Evolutionary conservation across 1,284 basidiomycete genomes (phyloP), one percentile per base, ranked within the genome.

Genomic region (Singerocomus rubriflavus): DNA sequence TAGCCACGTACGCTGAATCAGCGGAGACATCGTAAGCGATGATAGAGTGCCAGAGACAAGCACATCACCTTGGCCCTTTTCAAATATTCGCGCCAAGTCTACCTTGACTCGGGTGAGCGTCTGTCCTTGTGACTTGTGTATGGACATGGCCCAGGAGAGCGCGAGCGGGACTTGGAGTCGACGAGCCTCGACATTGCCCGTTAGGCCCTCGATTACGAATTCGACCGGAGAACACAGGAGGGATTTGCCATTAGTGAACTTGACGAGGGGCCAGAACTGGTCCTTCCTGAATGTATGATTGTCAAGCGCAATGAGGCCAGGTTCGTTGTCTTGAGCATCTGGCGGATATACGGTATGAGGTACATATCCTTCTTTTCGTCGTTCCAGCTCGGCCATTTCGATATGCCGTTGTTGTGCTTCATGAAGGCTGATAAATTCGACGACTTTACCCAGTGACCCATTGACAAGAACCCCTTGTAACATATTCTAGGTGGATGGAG

Each of bases 61-160:
- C 34, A 13, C 17, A 9, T 53, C 46, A 82, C 82, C 81, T 77
- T 87, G 84, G 16, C 91, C 92, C 59, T 87, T 90, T 67, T 94
- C 92, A 62, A 96, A 92, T 8, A 77, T 82, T 30, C 74, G 71
- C 25, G 57, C 67, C n/a, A 91, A 71, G 59, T 90, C 79, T 2
- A 91, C 81, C 51, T 81, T 82, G 38, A 93, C 88, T 17, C 90
- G 74, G 32, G 86, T 79, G 29, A 94, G 69, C 0, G 87, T 92
- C 67, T 92, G 90, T 0, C 90, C 90, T 66, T 93, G 91, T 1
- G 85, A 84, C 68, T 95, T 94, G 68, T 93, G 92, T 33, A 94
- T 86, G 47, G 87, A 89, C 66, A 90, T 74, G 3, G 90, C 88
- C 85, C 87, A 91, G 0, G 88, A 82, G 5, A 91, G 73, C 37